Conservation (phyloP, 2,329 filamentous ascomycete genomes). For the Fusarium sp. region DNA sequence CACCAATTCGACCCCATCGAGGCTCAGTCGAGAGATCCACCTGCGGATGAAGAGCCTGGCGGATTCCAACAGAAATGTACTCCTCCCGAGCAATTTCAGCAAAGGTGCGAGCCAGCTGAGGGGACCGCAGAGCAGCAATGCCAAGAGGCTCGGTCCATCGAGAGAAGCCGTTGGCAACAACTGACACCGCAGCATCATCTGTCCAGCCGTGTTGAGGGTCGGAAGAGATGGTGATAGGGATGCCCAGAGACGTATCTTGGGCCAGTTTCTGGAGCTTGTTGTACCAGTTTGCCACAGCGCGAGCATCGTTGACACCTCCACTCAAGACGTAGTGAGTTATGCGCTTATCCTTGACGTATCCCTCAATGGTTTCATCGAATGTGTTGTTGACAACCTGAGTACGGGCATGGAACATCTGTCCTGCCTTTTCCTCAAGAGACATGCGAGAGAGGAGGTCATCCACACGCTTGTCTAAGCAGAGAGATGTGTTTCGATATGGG, state of each 20-base stretch:
- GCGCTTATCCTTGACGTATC: conserved; percentile 29
- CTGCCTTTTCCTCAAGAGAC: conserved; percentile 62
- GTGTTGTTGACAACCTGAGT: conserved; percentile 31
- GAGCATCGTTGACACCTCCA: conserved; percentile 56
- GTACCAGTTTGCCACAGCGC: conserved; percentile 52
- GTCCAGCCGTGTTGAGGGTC: conserved; percentile 61
- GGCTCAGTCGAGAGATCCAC: conserved; percentile 64
- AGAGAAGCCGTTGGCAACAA: conserved; percentile 56
- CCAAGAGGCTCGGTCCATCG: conserved; percentile 65
- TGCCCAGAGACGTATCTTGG: conserved; percentile 59
- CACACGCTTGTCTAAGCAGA: conserved; percentile 58
- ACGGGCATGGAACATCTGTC: conserved; percentile 58
- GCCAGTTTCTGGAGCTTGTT: conserved; percentile 58
- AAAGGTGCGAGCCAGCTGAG: conserved; percentile 58
- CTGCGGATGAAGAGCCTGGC: conserved; percentile 62
- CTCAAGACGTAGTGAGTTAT: conserved; percentile 61
- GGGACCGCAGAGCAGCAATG: conserved; percentile 60
- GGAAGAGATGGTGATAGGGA: conserved; percentile 61
- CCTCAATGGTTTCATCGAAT: conserved; percentile 31
- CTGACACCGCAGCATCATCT: conserved; percentile 45
- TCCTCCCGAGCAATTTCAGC: conserved; percentile 63
- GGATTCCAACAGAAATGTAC: conserved; percentile 56
- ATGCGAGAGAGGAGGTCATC: conserved; percentile 60
- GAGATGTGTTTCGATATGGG: conserved; percentile 26
- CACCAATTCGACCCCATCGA: conserved; percentile 60